Evolutionary conservation across 2,329 filamentous ascomycete genomes (phyloP).

Genomic region (Ilyonectria destructans): DNA sequence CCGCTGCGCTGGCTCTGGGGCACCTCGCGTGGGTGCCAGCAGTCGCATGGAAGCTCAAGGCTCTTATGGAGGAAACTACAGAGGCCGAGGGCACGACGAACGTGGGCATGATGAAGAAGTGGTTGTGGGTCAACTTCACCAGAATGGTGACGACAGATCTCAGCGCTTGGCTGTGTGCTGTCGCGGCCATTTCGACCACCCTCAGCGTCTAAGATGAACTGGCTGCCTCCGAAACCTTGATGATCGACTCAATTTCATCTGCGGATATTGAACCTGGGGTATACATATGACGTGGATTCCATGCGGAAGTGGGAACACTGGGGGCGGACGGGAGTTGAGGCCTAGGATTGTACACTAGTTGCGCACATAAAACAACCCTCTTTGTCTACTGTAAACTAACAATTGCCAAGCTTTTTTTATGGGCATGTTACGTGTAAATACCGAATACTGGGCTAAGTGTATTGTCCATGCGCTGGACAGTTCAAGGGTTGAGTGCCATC

Average conservation of each 20-base stretch:
- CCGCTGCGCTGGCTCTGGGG: conserved; percentile 50
- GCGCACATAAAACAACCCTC: neutral
- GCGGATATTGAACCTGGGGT: neutral
- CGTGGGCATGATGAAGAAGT: conserved; percentile 51
- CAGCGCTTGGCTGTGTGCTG: conserved; percentile 53
- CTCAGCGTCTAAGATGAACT: conserved; percentile 28
- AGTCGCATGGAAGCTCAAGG: conserved; percentile 53
- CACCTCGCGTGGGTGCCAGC: conserved; percentile 55
- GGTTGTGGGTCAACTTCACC: conserved; percentile 52
- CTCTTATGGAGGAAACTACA: conserved; percentile 47
- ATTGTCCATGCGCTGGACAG: neutral
- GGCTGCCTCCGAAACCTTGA: neutral
- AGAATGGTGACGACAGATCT: conserved; percentile 55
- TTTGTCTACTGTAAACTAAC: neutral
- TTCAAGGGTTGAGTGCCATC: neutral
- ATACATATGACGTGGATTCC: conserved; percentile 8
- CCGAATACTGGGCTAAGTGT: neutral
- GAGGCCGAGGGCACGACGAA: conserved; percentile 45
- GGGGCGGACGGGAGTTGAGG: neutral
- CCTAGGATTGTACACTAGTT: neutral
- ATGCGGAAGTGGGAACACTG: neutral
- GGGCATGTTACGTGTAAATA: neutral
- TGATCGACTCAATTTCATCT: neutral
- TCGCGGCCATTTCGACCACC: conserved; percentile 51
- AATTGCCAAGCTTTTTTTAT: neutral